Base-by-base conservation (phyloP, 2,329 filamentous ascomycete species). In the Dendryphion nanum region DNA sequence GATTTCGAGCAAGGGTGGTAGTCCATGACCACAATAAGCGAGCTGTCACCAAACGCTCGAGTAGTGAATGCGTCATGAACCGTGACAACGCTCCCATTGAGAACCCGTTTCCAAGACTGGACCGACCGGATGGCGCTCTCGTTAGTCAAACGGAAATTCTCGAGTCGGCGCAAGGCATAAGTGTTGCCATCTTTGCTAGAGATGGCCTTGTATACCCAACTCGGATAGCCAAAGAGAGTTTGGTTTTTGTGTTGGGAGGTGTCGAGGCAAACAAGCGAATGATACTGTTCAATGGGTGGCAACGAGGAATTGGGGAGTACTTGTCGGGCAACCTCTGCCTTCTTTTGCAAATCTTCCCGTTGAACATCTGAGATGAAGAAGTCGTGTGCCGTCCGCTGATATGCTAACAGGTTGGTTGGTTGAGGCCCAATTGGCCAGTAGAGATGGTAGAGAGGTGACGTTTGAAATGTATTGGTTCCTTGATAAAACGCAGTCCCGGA, bases 31-130 rank as follows among this genome's bases (percentile, higher is more conserved):
- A 98, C 86, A 33, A 98, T 85, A 38, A 98, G 77, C 3, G 93
- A 97, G 66, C 88, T 95, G 63, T 97, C 93, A 38, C 89, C 88
- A 64, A 98, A 98, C 18, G 85, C 87, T 44, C 89, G 77, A 10
- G 89, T 94, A 1, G 93, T 98, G 57, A 98, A 98, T 1, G 88
- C 89, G 66, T 96, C 89, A 55, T 95, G 83, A 6, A 95, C 80
- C 0, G 84, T 85, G 19, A 97, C 91, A 15, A 97, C 80, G 48
- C 82, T 88, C 40, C 83, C 85, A 55, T 85, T 91, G 57, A 80
- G 78, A 33, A 98, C 79, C 41, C 86, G 81, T 58, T 90, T 91
- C 93, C 93, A 98, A 8, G 86, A 83, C 53, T 90, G 88, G 38
- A 93, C 86, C 1, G 85, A 82, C 41, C 86, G 79, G 36, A 97